Evolutionary conservation across 2,329 filamentous ascomycete species (phyloP).

Genomic region (Botrytis medusae): DNA sequence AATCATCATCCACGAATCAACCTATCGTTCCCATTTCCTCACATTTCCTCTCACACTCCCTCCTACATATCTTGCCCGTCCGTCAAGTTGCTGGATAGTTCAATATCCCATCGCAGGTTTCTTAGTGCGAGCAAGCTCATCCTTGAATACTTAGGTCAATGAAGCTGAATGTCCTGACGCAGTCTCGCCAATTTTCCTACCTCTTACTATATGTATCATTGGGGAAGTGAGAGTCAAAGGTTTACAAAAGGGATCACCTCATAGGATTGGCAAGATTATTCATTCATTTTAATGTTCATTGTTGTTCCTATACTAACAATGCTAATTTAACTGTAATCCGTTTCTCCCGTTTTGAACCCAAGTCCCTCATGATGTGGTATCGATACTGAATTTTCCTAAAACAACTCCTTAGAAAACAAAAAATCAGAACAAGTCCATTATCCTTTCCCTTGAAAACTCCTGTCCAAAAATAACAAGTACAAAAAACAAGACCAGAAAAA

Average conservation of each 20-base stretch:
- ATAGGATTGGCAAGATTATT: neutral
- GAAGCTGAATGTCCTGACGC: neutral
- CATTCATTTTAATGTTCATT: slow-evolving; percentile 2
- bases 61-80: neutral
- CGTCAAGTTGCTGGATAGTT: neutral
- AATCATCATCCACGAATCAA: neutral
- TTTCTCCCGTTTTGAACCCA: slow-evolving; percentile 1
- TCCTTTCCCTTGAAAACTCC: neutral
- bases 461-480: neutral
- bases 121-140: neutral
- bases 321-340: neutral
- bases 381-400: slow-evolving; percentile 17
- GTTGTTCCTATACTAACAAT: slow-evolving; percentile 10
- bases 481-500: too few relatives aligned
- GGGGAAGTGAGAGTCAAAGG: neutral
- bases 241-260: neutral
- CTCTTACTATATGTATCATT: neutral
- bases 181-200: neutral
- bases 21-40: neutral
- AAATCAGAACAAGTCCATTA: neutral
- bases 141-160: neutral
- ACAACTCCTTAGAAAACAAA: slow-evolving; percentile 4
- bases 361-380: slow-evolving; percentile 8
- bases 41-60: neutral
- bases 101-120: neutral